Conservation (phyloP, 768 basidiomycete genomes). For the Russula foetens region DNA sequence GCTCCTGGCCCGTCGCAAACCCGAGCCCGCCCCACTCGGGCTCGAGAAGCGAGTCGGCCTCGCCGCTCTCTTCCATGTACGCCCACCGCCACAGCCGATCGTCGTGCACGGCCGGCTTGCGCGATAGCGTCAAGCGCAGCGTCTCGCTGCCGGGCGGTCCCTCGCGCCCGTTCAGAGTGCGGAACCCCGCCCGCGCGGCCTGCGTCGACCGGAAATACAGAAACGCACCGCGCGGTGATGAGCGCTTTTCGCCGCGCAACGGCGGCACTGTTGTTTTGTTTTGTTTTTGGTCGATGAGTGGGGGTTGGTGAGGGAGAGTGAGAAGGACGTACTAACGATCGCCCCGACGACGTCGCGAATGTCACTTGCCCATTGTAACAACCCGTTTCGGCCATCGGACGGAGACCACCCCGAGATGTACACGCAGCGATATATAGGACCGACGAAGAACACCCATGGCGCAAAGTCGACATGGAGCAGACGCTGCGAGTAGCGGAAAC, state of each 20-base stretch:
- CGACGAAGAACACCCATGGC: background rate
- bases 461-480: slow-evolving; percentile 10
- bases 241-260: background rate
- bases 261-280: background rate
- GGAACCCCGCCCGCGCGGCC: background rate
- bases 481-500: slow-evolving; percentile 7
- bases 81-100: background rate
- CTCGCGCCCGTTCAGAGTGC: background rate
- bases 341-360: background rate
- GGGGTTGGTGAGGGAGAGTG: background rate
- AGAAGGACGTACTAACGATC: background rate
- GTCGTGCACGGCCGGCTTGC: background rate
- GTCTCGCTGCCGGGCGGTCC: background rate
- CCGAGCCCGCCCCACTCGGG: background rate
- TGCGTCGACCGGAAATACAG: background rate
- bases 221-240: background rate
- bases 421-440: background rate
- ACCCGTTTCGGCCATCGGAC: background rate
- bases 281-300: no score
- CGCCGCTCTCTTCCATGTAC: background rate
- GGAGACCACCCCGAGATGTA: slow-evolving; percentile 4
- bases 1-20: background rate
- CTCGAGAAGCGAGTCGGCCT: background rate
- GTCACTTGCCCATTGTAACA: background rate
- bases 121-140: background rate